phyloP scores from a whole-genome alignment of 2,329 filamentous ascomycete genomes.

The Colletotrichum falcatum region DNA sequence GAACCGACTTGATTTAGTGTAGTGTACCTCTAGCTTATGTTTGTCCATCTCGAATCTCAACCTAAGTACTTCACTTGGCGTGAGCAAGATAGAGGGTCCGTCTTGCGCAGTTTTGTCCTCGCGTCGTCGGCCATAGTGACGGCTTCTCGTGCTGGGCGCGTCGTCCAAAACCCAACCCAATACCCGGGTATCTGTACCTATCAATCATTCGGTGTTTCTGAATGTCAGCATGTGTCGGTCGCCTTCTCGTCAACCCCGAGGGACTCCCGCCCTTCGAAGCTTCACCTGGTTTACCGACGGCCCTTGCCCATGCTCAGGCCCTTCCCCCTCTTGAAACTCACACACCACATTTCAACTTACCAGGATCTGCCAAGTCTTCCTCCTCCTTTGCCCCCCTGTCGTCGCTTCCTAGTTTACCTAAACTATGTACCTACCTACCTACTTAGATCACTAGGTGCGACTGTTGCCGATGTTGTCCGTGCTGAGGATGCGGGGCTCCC shows the following conservation, averaged over 20 bases:
- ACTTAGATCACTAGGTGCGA: background rate
- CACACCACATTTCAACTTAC: conserved; percentile 7
- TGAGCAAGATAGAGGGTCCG: conserved; percentile 31
- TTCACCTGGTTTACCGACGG: background rate
- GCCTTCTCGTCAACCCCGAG: background rate
- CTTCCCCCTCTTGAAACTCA: conserved; percentile 31
- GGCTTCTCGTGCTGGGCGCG: background rate
- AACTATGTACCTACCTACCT: too few relatives aligned
- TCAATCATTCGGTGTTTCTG: background rate
- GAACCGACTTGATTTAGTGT: background rate
- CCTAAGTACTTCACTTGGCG: conserved; percentile 23
- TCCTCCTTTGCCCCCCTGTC: background rate
- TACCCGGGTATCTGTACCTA: too few relatives aligned
- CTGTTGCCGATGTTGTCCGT: background rate
- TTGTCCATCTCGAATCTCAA: background rate
- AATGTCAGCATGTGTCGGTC: background rate
- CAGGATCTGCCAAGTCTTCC: background rate
- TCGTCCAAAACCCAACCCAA: background rate
- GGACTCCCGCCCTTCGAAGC: background rate
- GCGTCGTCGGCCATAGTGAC: background rate
- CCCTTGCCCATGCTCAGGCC: conserved; percentile 16
- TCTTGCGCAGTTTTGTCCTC: background rate
- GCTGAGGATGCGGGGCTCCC: conserved; percentile 8
- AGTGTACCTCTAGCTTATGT: background rate
- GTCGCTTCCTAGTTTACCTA: too few relatives aligned